phyloP scores from a whole-genome alignment of 495 filamentous ascomycete species.

The Patellaria atrata region DNA sequence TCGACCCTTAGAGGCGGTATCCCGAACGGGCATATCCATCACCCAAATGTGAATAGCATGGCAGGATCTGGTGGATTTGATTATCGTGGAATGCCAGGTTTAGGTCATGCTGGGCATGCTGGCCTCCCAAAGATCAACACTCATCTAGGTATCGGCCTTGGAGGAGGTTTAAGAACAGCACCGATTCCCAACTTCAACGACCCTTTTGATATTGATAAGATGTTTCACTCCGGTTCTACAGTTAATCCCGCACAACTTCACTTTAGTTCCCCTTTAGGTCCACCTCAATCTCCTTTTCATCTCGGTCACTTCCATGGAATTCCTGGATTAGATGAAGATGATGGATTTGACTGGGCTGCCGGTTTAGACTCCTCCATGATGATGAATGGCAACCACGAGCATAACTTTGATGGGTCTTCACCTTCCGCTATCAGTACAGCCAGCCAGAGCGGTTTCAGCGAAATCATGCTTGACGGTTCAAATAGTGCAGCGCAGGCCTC shows the following conservation, averaged over 20 bases:
- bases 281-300: constrained; percentile 56
- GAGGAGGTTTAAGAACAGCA: constrained; percentile 61
- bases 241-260: constrained; percentile 95
- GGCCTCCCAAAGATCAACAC: constrained; percentile 78
- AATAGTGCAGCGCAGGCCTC: constrained; percentile 40
- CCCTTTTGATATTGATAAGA: constrained; percentile 60
- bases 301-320: constrained; percentile 38
- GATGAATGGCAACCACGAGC: constrained; percentile 54
- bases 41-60: constrained; percentile 35
- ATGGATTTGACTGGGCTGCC: constrained; percentile 72
- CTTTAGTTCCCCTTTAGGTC: constrained; percentile 69
- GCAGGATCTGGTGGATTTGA: constrained; percentile 47
- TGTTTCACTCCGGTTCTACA: constrained; percentile 53
- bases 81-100: constrained; percentile 57
- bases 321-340: constrained; percentile 54
- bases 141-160: constrained; percentile 48
- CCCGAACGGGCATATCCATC: constrained; percentile 15
- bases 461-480: constrained; percentile 78
- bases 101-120: constrained; percentile 46
- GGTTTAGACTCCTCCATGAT: constrained; percentile 66
- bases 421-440: constrained; percentile 88
- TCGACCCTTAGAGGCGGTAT: constrained; percentile 35
- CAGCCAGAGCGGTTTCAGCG: constrained; percentile 83
- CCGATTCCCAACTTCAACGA: constrained; percentile 52
- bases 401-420: constrained; percentile 79